A percentile compares a stretch with the other conserved stretches of the same genome.
phyloP scores from a whole-genome alignment of 1,139 yeast genomes.

The Lizanozyma gosingica region DNA sequence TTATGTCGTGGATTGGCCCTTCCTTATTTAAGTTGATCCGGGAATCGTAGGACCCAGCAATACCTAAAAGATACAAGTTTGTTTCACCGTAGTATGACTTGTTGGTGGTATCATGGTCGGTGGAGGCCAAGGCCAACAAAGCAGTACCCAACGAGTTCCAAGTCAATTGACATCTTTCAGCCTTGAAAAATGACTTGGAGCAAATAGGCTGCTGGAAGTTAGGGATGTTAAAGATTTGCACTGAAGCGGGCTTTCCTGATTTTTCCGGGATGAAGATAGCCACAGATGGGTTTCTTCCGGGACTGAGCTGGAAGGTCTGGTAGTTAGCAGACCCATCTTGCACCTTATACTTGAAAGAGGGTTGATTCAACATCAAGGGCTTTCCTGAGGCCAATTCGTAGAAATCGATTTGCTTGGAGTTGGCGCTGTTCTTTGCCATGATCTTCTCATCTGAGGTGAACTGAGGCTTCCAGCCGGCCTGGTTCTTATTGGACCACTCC shows the following conservation, averaged over 20 bases:
- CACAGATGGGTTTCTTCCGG: constrained; percentile 86
- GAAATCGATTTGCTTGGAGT: constrained; percentile 62
- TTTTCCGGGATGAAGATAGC: constrained; percentile 88
- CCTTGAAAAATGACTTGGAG: constrained; percentile 86
- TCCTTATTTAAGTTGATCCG: constrained; percentile 81
- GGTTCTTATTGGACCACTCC: constrained; percentile 72
- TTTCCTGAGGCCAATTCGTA: constrained; percentile 34
- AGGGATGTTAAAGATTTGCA: constrained; percentile 72
- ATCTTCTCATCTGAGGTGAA: constrained; percentile 71
- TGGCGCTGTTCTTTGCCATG: constrained; percentile 53
- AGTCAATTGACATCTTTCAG: constrained; percentile 83
- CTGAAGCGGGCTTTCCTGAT: constrained; percentile 79
- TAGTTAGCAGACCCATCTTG: constrained; percentile 50
- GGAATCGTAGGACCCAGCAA: constrained; percentile 87
- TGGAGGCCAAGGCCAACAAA: constrained; percentile 82
- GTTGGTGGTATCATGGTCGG: constrained; percentile 92
- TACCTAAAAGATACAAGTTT: constrained; percentile 80
- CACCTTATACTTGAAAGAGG: constrained; percentile 52
- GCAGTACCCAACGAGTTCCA: constrained; percentile 97
- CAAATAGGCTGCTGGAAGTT: constrained; percentile 75
- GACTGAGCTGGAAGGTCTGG: constrained; percentile 57
- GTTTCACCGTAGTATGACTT: constrained; percentile 97
- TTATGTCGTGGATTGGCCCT: constrained; percentile 95
- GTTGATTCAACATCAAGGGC: constrained; percentile 31
- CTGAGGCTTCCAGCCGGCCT: constrained; percentile 88